phyloP scores from a whole-genome alignment of 768 basidiomycete species.

The Phanerochaete sordida region DNA sequence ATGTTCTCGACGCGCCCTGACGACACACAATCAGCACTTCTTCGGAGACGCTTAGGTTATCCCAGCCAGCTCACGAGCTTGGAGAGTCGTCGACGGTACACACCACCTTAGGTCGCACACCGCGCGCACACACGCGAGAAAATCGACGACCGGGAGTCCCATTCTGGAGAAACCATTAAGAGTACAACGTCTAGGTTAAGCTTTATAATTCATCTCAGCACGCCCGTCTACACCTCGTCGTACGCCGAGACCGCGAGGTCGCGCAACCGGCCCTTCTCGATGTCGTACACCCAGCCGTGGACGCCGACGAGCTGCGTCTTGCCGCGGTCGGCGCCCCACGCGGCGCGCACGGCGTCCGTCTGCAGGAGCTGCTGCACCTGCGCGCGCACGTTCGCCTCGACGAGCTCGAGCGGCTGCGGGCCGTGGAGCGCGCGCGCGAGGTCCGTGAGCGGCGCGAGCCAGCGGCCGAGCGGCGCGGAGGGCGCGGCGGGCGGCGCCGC shows the following conservation, averaged over 20 bases:
- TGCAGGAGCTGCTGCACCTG: conserved; percentile 26
- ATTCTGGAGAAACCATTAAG: too few species aligned
- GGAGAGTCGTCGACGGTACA: too few species aligned
- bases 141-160: too few species aligned
- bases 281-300: conserved; percentile 64
- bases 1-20: too few species aligned
- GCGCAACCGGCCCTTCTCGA: conserved; percentile 52
- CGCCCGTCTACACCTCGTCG: too few species aligned
- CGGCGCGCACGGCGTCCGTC: conserved; percentile 19
- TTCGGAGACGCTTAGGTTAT: too few species aligned
- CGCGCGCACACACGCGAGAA: too few species aligned
- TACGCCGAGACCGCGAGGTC: conserved; percentile 46
- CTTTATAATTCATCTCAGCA: too few species aligned
- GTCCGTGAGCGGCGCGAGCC: conserved; percentile 66
- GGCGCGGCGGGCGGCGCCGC: conserved; percentile 11
- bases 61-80: too few species aligned
- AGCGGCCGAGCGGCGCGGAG: conserved; percentile 43
- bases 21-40: too few species aligned
- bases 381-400: conserved; percentile 50
- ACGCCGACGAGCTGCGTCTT: conserved; percentile 24
- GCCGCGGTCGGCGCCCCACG: conserved; percentile 29
- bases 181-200: too few species aligned
- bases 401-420: conserved; percentile 25
- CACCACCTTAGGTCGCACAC: too few species aligned
- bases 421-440: conserved; percentile 30